Percentiles rank a stretch among this genome's conserved stretches.
Evolutionary conservation across 2,329 filamentous ascomycete species (phyloP).

Genomic region (Penicillium palitans): DNA sequence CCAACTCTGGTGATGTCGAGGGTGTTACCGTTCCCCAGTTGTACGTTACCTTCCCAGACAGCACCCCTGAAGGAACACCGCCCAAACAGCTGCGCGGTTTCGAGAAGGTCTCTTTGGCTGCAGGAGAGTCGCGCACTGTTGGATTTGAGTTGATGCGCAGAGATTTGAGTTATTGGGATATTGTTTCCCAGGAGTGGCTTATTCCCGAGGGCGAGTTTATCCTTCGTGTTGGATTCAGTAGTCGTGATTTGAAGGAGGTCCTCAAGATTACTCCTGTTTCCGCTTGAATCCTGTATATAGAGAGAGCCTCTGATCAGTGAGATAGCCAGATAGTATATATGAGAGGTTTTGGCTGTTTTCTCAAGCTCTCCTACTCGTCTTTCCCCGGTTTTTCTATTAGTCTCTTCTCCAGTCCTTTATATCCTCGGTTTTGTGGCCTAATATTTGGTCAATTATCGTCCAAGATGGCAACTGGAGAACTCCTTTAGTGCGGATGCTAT

Average conservation of each 20-base stretch:
- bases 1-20: slow-evolving; percentile 66
- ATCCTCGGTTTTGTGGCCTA: no score
- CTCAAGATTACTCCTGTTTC: not conserved
- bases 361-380: no score
- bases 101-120: slow-evolving; percentile 51
- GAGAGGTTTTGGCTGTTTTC: not conserved
- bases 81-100: slow-evolving; percentile 62
- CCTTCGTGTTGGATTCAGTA: slow-evolving; percentile 19
- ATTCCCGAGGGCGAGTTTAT: slow-evolving; percentile 20
- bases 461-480: no score
- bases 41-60: slow-evolving; percentile 27
- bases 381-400: not conserved
- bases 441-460: no score
- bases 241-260: slow-evolving; percentile 13
- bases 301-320: not conserved
- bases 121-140: slow-evolving; percentile 45
- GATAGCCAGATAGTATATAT: not conserved
- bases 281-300: not conserved
- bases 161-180: slow-evolving; percentile 67
- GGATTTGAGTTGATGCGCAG: slow-evolving; percentile 57
- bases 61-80: slow-evolving; percentile 31
- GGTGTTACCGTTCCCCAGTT: slow-evolving; percentile 74
- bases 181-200: slow-evolving; percentile 59
- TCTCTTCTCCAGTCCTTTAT: no score
- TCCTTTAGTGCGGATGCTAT: no score